Conservation (phyloP, 129 eudicot genomes). For the Flaveria brownii region DNA sequence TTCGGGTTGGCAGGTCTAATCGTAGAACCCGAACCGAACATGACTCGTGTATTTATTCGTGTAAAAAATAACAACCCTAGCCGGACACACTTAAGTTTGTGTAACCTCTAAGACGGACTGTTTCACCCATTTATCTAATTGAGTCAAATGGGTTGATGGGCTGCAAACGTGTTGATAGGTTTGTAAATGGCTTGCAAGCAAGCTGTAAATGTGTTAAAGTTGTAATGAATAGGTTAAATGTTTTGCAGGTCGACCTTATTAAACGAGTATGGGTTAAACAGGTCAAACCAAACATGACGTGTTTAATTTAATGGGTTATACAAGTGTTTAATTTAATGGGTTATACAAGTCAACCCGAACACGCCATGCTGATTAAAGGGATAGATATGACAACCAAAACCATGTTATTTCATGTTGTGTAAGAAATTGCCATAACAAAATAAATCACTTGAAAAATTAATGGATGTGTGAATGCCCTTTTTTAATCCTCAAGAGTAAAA, state of each 20-base stretch:
- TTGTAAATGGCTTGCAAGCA: too few species aligned
- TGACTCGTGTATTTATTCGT: neutral
- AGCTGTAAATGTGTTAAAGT: neutral
- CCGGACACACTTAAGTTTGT: neutral
- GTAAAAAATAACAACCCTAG: neutral
- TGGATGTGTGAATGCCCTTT: neutral
- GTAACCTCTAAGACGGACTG: neutral
- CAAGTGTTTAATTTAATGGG: neutral
- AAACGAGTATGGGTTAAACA: neutral
- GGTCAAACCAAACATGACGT: neutral
- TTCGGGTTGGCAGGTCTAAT: neutral
- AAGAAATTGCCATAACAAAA: neutral
- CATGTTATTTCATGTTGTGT: neutral
- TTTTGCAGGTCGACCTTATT: too few species aligned
- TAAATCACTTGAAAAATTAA: neutral
- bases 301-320: neutral
- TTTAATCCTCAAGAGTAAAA: neutral
- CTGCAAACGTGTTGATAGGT: neutral
- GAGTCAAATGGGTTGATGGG: neutral
- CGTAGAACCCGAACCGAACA: neutral
- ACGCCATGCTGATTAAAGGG: neutral
- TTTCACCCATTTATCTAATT: neutral
- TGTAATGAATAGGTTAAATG: too few species aligned
- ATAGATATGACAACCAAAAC: neutral
- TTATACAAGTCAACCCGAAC: neutral